Evolutionary conservation across 495 filamentous ascomycete species (phyloP).

Genomic region (Daldinia bambusicola): DNA sequence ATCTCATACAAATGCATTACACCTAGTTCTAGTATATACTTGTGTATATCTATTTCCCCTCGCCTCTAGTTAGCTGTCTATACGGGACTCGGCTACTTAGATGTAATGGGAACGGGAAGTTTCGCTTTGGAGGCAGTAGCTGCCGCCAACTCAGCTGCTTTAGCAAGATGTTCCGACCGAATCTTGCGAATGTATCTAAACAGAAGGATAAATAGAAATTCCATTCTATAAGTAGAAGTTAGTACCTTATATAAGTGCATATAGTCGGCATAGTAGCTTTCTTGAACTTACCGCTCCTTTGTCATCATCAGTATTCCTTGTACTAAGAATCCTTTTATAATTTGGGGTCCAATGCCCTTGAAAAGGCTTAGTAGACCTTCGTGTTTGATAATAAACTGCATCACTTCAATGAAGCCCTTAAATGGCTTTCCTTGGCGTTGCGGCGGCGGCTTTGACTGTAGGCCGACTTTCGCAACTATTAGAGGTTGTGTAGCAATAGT

Average conservation of each 20-base stretch:
- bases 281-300: constrained; percentile 82
- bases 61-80: neutral
- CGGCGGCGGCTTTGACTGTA: constrained; percentile 92
- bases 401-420: constrained; percentile 93
- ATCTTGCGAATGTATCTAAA: constrained; percentile 82
- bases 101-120: constrained; percentile 56
- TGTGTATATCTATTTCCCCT: constrained; percentile 16
- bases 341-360: constrained; percentile 96
- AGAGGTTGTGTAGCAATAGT: constrained; percentile 94
- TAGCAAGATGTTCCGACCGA: constrained; percentile 74
- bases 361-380: constrained; percentile 86
- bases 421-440: constrained; percentile 89
- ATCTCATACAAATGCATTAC: constrained; percentile 23
- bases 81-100: constrained; percentile 51
- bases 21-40: constrained; percentile 17
- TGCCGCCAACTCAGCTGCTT: constrained; percentile 68
- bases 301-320: constrained; percentile 99
- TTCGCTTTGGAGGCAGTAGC: constrained; percentile 65
- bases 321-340: constrained; percentile 90
- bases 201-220: constrained; percentile 86
- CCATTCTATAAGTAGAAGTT: constrained; percentile 69
- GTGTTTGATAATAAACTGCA: constrained; percentile 88
- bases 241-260: constrained; percentile 31
- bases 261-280: neutral
- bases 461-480: constrained; percentile 97